phyloP scores from a whole-genome alignment of 306 rosid species.

The Cicer bijugum region DNA sequence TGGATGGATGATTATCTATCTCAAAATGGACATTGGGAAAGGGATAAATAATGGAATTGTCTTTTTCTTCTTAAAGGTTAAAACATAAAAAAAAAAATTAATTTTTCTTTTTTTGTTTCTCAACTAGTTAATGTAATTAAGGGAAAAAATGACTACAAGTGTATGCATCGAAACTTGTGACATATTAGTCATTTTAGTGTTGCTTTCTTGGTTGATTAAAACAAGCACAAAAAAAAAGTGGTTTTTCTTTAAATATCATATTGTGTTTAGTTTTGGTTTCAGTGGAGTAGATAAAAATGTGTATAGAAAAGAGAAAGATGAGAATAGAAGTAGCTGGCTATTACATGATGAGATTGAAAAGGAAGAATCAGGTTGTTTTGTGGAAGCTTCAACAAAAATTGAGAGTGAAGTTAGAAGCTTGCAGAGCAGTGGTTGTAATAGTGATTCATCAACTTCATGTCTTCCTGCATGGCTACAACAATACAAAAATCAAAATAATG shows the following conservation, averaged over 20 bases:
- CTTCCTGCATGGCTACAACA: slow-evolving; percentile 99
- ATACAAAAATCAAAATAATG: slow-evolving; percentile 70
- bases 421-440: slow-evolving; percentile 55
- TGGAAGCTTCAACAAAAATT: slow-evolving; percentile 60
- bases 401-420: slow-evolving; percentile 69
- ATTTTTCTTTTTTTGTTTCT: slow-evolving; percentile 24
- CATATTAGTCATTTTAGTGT: slow-evolving; percentile 41
- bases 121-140: slow-evolving; percentile 20
- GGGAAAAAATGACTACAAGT: slow-evolving; percentile 44
- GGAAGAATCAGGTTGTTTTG: slow-evolving; percentile 53
- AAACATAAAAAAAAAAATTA: slow-evolving; percentile 34
- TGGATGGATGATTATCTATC: slow-evolving; percentile 30
- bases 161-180: slow-evolving; percentile 39
- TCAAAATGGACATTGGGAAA: slow-evolving; percentile 19
- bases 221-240: slow-evolving; percentile 33
- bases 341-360: slow-evolving; percentile 44
- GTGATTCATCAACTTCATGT: slow-evolving; percentile 66
- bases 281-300: slow-evolving; percentile 65
- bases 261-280: slow-evolving; percentile 8
- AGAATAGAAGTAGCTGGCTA: slow-evolving; percentile 56
- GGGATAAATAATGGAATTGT: slow-evolving; percentile 12
- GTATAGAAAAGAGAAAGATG: slow-evolving; percentile 56
- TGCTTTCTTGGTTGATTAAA: slow-evolving; percentile 45
- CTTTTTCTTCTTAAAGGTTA: slow-evolving; percentile 42
- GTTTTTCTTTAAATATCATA: slow-evolving; percentile 27